Evolutionary conservation across 352 stramenopile species (phyloP), one percentile per base, ranked within the genome.

Genomic region (Phytophthora fragariaefolia): DNA sequence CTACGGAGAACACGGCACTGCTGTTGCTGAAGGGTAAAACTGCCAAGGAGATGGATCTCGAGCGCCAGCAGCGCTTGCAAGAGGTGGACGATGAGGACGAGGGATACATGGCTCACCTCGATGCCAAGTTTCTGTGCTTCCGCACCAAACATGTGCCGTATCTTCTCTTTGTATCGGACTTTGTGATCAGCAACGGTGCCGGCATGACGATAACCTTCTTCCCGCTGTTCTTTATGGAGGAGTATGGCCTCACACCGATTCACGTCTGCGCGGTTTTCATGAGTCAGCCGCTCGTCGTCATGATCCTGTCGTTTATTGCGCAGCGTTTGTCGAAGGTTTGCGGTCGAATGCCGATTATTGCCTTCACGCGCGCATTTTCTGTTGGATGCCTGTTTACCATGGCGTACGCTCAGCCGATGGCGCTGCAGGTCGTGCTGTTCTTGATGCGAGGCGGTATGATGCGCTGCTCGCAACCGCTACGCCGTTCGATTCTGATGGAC

Each of bases 181-280:
- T 94, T 63, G 80, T 94, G 62, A 90, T 94, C 69, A 91, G 82
- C 82, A 94, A 94, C 40, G 85, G 85, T 36, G 85, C 85, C 5
- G 85, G 85, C 54, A 94, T 94, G 85, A 92, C 83, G 0, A 90
- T 92, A 68, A 91, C 90, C 54, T 94, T 94, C 58, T 94, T 94
- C 73, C 85, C 85, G 26, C 65, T 94, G 2, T 94, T 94, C 58
- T 94, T 94, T 63, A 89, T 87, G 67, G 71, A 90, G 27, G 83
- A 94, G 56, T 92, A 94, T 69, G 76, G 76, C 6, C 72, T 94
- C 27, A 82, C 85, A 24, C 85, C 85, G 18, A 91, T 91, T 53
- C 80, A 92, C 45, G 77, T 94, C 24, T 91, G 75, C 28, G 54
- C 78, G 28, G 67, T 94, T 4, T 94, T 91, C 64, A 68, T 90